Percentiles rank a stretch among this genome's conserved stretches.
Conservation (phyloP, 2,329 filamentous ascomycete genomes). For the Xylariomycetidae sp. region DNA sequence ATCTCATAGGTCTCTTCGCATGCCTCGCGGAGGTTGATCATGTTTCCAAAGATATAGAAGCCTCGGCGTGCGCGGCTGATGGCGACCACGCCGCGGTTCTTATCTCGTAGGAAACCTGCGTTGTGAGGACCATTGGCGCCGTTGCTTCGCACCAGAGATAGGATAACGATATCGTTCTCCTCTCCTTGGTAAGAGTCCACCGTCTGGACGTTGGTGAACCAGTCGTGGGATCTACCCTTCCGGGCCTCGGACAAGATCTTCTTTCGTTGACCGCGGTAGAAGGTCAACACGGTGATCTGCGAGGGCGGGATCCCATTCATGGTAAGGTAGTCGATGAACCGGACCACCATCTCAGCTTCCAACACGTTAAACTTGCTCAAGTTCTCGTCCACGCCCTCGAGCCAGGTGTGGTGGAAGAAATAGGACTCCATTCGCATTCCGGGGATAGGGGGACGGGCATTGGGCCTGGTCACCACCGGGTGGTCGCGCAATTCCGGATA, state of each 20-base stretch:
- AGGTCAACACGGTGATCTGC: conserved; percentile 75
- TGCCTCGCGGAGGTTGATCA: conserved; percentile 43
- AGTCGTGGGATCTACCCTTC: conserved; percentile 20
- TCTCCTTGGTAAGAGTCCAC: conserved; percentile 90
- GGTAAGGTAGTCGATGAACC: conserved; percentile 65
- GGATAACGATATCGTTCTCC: conserved; percentile 76
- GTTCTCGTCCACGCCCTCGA: conserved; percentile 56
- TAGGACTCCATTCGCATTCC: conserved; percentile 37
- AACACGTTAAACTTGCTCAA: conserved; percentile 61
- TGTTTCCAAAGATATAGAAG: conserved; percentile 81
- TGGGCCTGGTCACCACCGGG: conserved; percentile 28
- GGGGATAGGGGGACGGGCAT: conserved; percentile 33
- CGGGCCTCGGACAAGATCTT: conserved; percentile 47
- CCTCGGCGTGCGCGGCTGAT: conserved; percentile 67
- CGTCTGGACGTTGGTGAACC: conserved; percentile 59
- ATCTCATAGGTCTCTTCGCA: conserved; percentile 33
- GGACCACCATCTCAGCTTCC: conserved; percentile 72
- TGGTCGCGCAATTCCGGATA: conserved; percentile 42
- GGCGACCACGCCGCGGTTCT: conserved; percentile 52
- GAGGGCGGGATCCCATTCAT: conserved; percentile 54
- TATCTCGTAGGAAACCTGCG: conserved; percentile 69
- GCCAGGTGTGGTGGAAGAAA: conserved; percentile 53
- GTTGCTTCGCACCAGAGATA: conserved; percentile 75
- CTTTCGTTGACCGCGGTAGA: conserved; percentile 80
- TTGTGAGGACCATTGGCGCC: conserved; percentile 27